These are phyloP conservation scores for Bryoerythrophyllum caledonicum DNA, from an alignment of 225 moss, liverwort and hornwort genomes.

Conservation along the genomic window DNA sequence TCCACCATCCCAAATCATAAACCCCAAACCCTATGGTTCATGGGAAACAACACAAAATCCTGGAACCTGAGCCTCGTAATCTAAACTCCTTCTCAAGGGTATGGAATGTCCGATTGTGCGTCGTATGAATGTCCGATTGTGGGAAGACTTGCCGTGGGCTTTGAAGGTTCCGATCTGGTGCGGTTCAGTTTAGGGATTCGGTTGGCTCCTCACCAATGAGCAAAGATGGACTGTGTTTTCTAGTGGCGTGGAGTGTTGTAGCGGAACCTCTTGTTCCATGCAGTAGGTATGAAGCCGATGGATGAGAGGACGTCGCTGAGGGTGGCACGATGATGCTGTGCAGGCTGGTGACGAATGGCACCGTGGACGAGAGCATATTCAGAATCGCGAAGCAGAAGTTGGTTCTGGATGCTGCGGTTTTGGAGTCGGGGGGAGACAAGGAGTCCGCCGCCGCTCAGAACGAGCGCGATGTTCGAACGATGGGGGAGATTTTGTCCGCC, in stretches of 20 bases:
- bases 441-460: slow-evolving; percentile 50
- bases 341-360: slow-evolving; percentile 88
- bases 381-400: slow-evolving; percentile 96
- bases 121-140: too few relatives aligned
- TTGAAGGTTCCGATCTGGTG: too few relatives aligned
- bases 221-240: not conserved
- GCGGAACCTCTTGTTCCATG: not conserved
- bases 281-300: too few relatives aligned
- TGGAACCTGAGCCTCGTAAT: slow-evolving; percentile 14
- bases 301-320: slow-evolving; percentile 10
- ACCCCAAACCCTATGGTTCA: not conserved
- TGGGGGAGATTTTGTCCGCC: slow-evolving; percentile 86
- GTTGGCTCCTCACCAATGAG: too few relatives aligned
- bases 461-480: slow-evolving; percentile 81
- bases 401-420: slow-evolving; percentile 92
- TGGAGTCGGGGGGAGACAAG: slow-evolving; percentile 64
- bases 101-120: too few relatives aligned
- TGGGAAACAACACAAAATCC: not conserved
- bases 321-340: slow-evolving; percentile 19
- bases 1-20: not conserved
- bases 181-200: too few relatives aligned
- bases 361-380: slow-evolving; percentile 97
- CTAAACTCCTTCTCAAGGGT: not conserved
- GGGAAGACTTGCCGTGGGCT: too few relatives aligned
- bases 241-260: not conserved